Conservation (phyloP, 2,329 filamentous ascomycete genomes). For the Aspergillus fructus region DNA sequence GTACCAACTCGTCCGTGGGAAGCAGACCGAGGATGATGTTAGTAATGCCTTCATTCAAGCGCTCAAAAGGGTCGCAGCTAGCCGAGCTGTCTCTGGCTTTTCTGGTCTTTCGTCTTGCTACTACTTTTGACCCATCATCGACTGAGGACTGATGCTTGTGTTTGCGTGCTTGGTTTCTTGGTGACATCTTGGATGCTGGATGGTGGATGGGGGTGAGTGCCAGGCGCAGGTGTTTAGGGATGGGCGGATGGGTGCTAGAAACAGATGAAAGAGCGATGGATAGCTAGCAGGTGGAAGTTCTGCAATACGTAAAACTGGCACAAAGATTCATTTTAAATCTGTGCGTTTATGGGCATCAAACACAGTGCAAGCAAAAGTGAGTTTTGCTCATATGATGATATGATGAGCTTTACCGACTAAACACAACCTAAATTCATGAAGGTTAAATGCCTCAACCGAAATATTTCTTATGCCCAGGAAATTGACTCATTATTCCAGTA, state of each 20-base stretch:
- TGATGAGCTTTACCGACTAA: too few relatives aligned
- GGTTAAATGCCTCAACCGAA: not conserved
- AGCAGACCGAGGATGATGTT: slow-evolving; percentile 1
- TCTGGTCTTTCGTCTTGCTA: not conserved
- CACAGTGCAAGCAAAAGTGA: not conserved
- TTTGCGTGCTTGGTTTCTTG: not conserved
- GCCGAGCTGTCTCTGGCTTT: not conserved
- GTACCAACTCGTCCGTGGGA: not conserved
- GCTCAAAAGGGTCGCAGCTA: not conserved
- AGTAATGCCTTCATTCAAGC: not conserved
- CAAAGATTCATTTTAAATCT: not conserved
- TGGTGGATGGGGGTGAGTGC: not conserved
- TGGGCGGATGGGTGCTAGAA: not conserved
- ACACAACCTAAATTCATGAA: not conserved
- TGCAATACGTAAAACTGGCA: not conserved
- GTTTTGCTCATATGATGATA: not conserved
- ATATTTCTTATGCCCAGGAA: not conserved
- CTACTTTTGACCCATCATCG: not conserved
- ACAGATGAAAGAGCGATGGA: not conserved
- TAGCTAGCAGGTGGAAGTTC: not conserved
- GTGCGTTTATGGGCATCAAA: not conserved
- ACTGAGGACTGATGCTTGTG: not conserved
- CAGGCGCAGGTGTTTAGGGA: not conserved
- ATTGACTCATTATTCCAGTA: not conserved
- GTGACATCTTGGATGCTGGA: not conserved